Base-by-base conservation (phyloP, 768 basidiomycete genomes). In the Leccinum imitatum region DNA sequence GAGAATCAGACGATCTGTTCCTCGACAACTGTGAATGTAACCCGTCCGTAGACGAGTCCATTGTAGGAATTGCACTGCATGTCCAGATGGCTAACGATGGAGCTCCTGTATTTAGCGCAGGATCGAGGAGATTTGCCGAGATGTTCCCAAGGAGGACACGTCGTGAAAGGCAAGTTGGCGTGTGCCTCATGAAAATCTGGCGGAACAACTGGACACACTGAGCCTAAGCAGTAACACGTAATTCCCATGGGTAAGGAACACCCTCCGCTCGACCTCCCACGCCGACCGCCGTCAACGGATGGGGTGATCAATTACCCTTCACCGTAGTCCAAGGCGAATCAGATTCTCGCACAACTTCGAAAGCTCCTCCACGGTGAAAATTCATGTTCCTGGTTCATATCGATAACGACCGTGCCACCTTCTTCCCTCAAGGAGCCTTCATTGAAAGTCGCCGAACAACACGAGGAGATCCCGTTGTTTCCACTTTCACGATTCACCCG, bases 141-240 rank as follows among this genome's bases (percentile, higher is more conserved):
- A 51, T 53, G 65, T 69, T 71, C 69, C 62, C 69, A 71, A 69
- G 71, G 57, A 39, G 58, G 53, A 44, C 62, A 60, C 52, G 35
- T 62, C 59, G 62, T 66, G 56, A 59, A 63, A 48, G 37, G 50
- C 44, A 59, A 19, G 13, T 7, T 46, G 46, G 5, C 48, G 23
- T 54, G 60, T 47, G 30, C 44, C 51, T 54, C 60, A 60, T 63
- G 70, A 59, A 73, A 61, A 65, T 70, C 67, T 59, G 70, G 66
- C 59, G 67, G 70, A 67, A 59, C 48, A 47, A 25, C 23, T 48
- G 31, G 30, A 61, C 47, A 44, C 39, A 44, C 33, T 30, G n/a
- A 44, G 25, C 23, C 53, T 48, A 41, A 61, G 52, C 30, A 51
- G 47, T n/a, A 35, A 46, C 52, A 62, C 54, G 54, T 54, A 59